These are phyloP conservation scores for Yamadazyma phyllophila DNA, from an alignment of 805 yeast genomes.

Conservation along the genomic window DNA sequence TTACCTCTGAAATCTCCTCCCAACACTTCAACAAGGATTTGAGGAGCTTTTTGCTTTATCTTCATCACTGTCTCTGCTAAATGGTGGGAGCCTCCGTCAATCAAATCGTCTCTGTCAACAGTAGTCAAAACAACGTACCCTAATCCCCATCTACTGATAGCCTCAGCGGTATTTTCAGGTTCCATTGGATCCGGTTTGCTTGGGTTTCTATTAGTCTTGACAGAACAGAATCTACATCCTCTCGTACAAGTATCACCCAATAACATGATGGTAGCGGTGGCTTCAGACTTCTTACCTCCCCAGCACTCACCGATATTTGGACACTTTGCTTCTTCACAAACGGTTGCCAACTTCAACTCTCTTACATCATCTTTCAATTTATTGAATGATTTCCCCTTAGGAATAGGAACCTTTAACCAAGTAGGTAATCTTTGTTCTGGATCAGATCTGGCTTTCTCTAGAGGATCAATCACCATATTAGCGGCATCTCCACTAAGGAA, in stretches of 20 bases:
- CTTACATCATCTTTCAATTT: constrained; percentile 81
- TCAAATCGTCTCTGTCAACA: constrained; percentile 92
- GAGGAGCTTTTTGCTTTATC: constrained; percentile 86
- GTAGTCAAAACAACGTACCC: constrained; percentile 97
- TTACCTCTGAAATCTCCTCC: constrained; percentile 97
- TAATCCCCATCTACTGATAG: constrained; percentile 95
- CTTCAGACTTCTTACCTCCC: constrained; percentile 95
- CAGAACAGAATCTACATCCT: constrained; percentile 98
- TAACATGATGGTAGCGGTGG: constrained; percentile 96
- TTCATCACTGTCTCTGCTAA: constrained; percentile 81
- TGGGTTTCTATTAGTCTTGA: constrained; percentile 87
- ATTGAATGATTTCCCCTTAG: constrained; percentile 86
- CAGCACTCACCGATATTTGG: constrained; percentile 99
- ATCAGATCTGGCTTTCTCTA: constrained; percentile 68
- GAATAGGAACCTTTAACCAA: constrained; percentile 95
- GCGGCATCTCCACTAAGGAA: constrained; percentile 82
- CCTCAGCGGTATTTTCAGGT: constrained; percentile 97
- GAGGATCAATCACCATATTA: constrained; percentile 65
- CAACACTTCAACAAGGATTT: constrained; percentile 86
- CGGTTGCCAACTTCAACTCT: constrained; percentile 88
- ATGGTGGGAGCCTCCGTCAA: constrained; percentile 92
- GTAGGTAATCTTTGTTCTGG: constrained; percentile 75
- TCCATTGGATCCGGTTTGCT: constrained; percentile 90
- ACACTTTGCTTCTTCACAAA: constrained; percentile 98
- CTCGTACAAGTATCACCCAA: constrained; percentile 98